Evolutionary conservation across 1,284 basidiomycete genomes (phyloP), one percentile per base, ranked within the genome.

Genomic region (Pholiota adiposa): DNA sequence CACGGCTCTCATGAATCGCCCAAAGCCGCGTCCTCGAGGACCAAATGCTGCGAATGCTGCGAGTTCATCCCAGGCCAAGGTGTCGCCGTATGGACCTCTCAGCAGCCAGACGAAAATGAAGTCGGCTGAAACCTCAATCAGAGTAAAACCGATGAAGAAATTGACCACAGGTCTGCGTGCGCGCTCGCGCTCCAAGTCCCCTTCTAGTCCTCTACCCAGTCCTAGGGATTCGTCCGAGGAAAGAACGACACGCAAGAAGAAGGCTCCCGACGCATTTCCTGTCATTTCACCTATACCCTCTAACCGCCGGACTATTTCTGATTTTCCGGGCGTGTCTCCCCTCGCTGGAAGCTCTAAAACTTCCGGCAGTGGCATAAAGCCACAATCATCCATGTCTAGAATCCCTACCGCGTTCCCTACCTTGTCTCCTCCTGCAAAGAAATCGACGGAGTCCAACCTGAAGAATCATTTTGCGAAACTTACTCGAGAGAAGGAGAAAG

Each of bases 391-490:
- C 12, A 33, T 43, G 14, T 44, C 56, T 25, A 55, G 64, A 18
- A 25, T 49, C 4, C 64, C 60, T 11, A 52, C 36, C 16, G 60
- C 49, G 6, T 69, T 69, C 51, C 67, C 68, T 19, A 62, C 58
- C 58, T 29, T 62, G 31, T 63, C 65, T 31, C 61, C 64, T 3
- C 60, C 58, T 23, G n/a, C 56, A 27, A 59, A 57, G 40, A 27
- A 55, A 5, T n/a, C 18, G 33, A n/a, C 38, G 2, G 41, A 43
- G 7, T 51, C 38, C 18, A 27, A 36, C 6, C 46, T n/a, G 33
- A 52, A n/a, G 29, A 59, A 31, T 21, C n/a, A 16, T 56, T 18
- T 25, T 9, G 31, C 19, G 12, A 59, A 59, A 29, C 44, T 38
- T 51, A 11, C 40, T 23, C 33, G 55, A 49, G 52, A 36, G 19